Base-by-base conservation (phyloP, 371 early-diverging fungal genomes). In the Mucor indicus region DNA sequence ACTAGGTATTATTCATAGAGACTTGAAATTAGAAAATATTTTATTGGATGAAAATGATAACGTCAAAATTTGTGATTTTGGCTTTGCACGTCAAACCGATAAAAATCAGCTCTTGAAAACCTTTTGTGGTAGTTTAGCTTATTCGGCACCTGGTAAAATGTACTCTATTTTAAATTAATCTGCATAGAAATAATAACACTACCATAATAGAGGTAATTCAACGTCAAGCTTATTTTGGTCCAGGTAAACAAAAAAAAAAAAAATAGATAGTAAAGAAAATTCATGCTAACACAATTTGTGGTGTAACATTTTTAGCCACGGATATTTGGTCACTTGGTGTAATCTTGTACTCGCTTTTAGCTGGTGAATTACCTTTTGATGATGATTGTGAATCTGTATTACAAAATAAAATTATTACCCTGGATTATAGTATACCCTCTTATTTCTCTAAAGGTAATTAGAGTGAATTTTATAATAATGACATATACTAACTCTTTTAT, bases 41-140 rank as follows among this genome's bases (percentile, higher is more conserved):
- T 57, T 92, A n/a, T 64, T 92, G 31, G 89, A 85, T 50, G 63
- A 75, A n/a, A 67, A 88, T 37, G 61, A 83, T 46, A 75, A 84
- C 43, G 77, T 88, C 49, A 93, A 92, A 58, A 70, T 93, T 41
- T 85, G 86, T 42, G 94, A 93, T 70, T 92, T 93, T 80, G 94
- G 94, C 12, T 92, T 93, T 73, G 89, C 91, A 33, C 74, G 86
- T 17, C 79, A 85, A 44, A 80, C 76, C 27, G 84, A 87, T 17
- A 66, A 71, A 31, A 76, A 78, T 46, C 83, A 80, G 47, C 55
- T 89, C 16, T 69, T 91, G 23, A 89, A 90, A 38, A 87, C 90
- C 3, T 89, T 86, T 62, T 93, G 93, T 63, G 93, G 93, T 3
- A 87, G 89, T 27, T 72, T 83, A 8, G 89, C 87, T 7, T 93